phyloP scores from a whole-genome alignment of 2,329 filamentous ascomycete species.

The Cadophora sp. region DNA sequence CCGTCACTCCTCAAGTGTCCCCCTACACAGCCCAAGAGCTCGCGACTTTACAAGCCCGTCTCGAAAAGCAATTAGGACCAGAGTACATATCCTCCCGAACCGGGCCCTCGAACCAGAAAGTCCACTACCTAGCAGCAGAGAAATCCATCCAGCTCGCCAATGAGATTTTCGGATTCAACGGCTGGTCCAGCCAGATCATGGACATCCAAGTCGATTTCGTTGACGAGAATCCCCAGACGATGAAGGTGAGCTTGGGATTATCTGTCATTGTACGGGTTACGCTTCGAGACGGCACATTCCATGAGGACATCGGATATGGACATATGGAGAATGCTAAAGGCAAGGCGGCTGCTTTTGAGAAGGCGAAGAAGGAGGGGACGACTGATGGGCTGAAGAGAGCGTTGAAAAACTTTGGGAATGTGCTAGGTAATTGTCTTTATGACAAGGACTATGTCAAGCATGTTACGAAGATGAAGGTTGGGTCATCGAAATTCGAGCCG shows the following conservation, averaged over 20 bases:
- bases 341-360: constrained; percentile 96
- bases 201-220: constrained; percentile 96
- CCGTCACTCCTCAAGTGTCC: constrained; percentile 69
- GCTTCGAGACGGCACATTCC: constrained; percentile 90
- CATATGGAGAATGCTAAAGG: constrained; percentile 96
- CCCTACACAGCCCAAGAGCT: constrained; percentile 92
- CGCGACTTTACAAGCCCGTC: constrained; percentile 81
- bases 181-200: constrained; percentile 95
- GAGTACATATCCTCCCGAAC: constrained; percentile 92
- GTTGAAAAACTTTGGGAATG: constrained; percentile 90
- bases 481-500: constrained; percentile 78
- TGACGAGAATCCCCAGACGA: constrained; percentile 80
- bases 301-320: constrained; percentile 97
- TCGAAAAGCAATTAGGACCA: constrained; percentile 93
- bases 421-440: constrained; percentile 98
- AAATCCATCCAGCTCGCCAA: constrained; percentile 96
- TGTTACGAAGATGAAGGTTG: constrained; percentile 87
- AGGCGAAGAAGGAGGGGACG: constrained; percentile 97
- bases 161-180: constrained; percentile 95
- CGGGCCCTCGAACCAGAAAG: constrained; percentile 82
- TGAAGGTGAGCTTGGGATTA: constrained; percentile 83
- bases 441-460: constrained; percentile 92
- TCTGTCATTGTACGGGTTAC: constrained; percentile 92
- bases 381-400: constrained; percentile 93
- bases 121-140: constrained; percentile 94